phyloP scores from a whole-genome alignment of 1,284 basidiomycete species.

The Vanrija sp. region DNA sequence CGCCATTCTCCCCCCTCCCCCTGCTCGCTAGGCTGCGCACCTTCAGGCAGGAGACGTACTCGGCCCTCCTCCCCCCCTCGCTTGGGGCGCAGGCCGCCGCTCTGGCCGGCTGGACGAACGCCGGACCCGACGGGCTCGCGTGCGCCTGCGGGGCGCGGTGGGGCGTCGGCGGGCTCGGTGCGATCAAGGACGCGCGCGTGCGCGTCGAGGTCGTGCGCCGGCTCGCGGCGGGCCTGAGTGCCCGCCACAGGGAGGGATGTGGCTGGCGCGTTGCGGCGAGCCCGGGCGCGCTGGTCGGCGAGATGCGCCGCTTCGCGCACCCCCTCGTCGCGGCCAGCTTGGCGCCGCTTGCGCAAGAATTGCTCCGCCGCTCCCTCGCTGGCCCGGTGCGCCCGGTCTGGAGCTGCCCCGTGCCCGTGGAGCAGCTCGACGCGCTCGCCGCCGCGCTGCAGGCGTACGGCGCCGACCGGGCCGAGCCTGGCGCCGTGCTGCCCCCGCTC shows the following conservation, averaged over 20 bases:
- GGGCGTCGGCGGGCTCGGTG: conserved; percentile 17
- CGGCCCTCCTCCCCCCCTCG: conserved; percentile 7
- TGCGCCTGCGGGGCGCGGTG: conserved; percentile 23
- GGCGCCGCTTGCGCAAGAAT: conserved; percentile 16
- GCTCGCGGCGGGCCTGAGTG: conserved; percentile 14
- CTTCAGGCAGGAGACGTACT: conserved; percentile 19
- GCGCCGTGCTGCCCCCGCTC: neutral
- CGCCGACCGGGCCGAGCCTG: neutral
- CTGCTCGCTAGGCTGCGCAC: conserved; percentile 35
- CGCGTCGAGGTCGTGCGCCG: conserved; percentile 27
- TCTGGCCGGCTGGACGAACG: conserved; percentile 30
- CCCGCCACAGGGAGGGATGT: conserved; percentile 25
- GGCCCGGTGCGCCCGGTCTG: conserved; percentile 1
- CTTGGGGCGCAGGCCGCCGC: conserved; percentile 22
- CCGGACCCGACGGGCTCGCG: conserved; percentile 14
- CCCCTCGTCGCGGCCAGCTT: conserved; percentile 25
- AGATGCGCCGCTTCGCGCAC: conserved; percentile 25
- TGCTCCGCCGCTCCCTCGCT: conserved; percentile 17
- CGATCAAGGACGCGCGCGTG: neutral
- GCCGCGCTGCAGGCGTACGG: neutral
- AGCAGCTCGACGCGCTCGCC: conserved; percentile 6
- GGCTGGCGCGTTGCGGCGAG: conserved; percentile 21
- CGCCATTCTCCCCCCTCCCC: conserved; percentile 34
- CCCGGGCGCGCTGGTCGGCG: conserved; percentile 9
- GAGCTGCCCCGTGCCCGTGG: neutral